Percentiles rank a stretch among this genome's conserved stretches.
Conservation (phyloP, 2,329 filamentous ascomycete genomes). For the Penicillium verrucosum region DNA sequence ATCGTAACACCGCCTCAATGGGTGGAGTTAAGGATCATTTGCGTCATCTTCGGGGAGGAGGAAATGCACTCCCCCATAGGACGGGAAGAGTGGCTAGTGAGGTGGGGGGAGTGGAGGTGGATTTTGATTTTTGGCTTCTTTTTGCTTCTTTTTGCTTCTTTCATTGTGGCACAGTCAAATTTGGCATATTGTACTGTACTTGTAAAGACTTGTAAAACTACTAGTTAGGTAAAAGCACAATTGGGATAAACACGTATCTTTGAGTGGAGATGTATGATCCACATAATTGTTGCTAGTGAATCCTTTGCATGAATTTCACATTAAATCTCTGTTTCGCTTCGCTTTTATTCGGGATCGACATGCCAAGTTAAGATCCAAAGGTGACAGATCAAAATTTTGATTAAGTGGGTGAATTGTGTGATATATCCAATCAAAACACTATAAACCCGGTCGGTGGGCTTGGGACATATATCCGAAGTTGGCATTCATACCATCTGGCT, state of each 20-base stretch:
- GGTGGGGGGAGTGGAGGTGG: neutral
- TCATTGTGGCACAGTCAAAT: neutral
- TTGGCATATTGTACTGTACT: neutral
- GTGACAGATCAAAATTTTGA: neutral
- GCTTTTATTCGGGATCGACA: conserved; percentile 2
- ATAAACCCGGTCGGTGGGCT: neutral
- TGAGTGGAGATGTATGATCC: neutral
- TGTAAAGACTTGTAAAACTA: neutral
- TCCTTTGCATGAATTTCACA: neutral
- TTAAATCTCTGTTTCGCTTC: neutral
- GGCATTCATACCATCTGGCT: conserved; percentile 7
- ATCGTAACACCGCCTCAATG: conserved; percentile 8
- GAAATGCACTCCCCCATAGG: neutral
- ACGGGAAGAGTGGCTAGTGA: conserved; percentile 3
- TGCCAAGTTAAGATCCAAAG: neutral
- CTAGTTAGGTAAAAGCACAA: neutral
- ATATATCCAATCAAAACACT: neutral
- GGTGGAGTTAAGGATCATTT: neutral
- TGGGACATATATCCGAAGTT: neutral
- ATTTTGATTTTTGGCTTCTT: neutral
- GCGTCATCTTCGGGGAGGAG: conserved; percentile 6
- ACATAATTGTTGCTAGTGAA: neutral
- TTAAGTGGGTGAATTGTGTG: neutral
- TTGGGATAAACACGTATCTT: neutral
- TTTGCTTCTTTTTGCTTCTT: neutral